phyloP scores from a whole-genome alignment of 352 stramenopile species.

The Globisporangium nodosum region DNA sequence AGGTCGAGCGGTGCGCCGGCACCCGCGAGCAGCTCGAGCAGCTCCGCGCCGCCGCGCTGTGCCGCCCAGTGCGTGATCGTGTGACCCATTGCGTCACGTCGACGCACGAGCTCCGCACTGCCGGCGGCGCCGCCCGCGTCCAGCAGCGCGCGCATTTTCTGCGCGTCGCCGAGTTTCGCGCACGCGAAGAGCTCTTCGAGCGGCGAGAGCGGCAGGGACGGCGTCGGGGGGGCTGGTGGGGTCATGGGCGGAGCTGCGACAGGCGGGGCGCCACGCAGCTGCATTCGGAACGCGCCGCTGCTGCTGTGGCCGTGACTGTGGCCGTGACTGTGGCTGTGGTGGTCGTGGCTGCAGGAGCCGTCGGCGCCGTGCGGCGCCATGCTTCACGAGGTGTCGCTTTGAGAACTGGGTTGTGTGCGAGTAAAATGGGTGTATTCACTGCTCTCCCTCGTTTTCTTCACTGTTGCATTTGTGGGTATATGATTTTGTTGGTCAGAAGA shows the following conservation, averaged over 20 bases:
- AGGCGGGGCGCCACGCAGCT: neutral
- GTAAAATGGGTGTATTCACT: neutral
- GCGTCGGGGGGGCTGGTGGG: neutral
- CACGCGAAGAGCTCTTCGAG: slow-evolving; percentile 63
- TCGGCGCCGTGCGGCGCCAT: slow-evolving; percentile 11
- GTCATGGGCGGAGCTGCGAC: neutral
- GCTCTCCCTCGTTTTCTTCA: neutral
- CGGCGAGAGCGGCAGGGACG: slow-evolving; percentile 21
- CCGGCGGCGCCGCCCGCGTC: slow-evolving; percentile 18
- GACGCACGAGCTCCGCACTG: slow-evolving; percentile 23
- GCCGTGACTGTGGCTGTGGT: slow-evolving; percentile 6
- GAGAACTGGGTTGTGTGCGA: neutral
- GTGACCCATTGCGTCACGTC: slow-evolving; percentile 57
- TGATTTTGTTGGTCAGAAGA: neutral
- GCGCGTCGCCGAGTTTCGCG: slow-evolving; percentile 52
- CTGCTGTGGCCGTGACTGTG: slow-evolving; percentile 3
- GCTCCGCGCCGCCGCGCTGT: slow-evolving; percentile 42
- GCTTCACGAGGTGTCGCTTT: slow-evolving; percentile 1
- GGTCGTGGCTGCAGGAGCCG: slow-evolving; percentile 1
- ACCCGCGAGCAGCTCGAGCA: slow-evolving; percentile 50
- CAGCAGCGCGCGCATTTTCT: slow-evolving; percentile 45
- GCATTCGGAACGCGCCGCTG: slow-evolving; percentile 6
- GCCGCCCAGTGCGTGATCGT: slow-evolving; percentile 70
- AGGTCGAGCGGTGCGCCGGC: slow-evolving; percentile 46
- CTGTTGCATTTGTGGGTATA: neutral